Evolutionary conservation across 352 stramenopile genomes (phyloP).

Genomic region (Phytophthora tentaculata): DNA sequence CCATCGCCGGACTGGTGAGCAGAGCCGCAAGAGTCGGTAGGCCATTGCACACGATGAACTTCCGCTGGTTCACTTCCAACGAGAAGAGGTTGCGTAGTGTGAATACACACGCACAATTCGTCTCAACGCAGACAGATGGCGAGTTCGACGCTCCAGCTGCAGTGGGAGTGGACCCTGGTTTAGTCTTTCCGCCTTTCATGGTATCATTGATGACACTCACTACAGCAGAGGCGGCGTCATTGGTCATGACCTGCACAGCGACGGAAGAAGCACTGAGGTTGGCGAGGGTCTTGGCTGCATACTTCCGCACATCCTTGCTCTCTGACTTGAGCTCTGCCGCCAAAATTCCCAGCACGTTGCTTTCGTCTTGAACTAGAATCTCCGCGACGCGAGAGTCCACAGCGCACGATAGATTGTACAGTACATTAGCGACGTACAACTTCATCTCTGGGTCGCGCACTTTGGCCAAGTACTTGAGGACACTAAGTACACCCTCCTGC

Average conservation of each 20-base stretch:
- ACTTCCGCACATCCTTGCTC: conserved; percentile 68
- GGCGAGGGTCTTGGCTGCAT: conserved; percentile 65
- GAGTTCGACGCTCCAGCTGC: conserved; percentile 2
- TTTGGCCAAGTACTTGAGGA: conserved; percentile 78
- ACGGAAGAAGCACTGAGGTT: conserved; percentile 64
- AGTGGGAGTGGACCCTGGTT: conserved; percentile 13
- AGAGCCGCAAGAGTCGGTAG: conserved; percentile 71
- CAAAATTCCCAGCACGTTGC: conserved; percentile 71
- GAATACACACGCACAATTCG: conserved; percentile 65
- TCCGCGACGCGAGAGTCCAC: conserved; percentile 46
- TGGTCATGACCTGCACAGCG: conserved; percentile 71
- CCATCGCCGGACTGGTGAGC: conserved; percentile 55
- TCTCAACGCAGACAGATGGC: conserved; percentile 49
- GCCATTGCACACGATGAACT: conserved; percentile 68
- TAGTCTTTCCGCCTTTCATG: conserved; percentile 68
- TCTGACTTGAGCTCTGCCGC: conserved; percentile 71
- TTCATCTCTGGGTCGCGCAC: conserved; percentile 83
- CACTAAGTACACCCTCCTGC: conserved; percentile 62
- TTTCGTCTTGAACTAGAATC: conserved; percentile 71
- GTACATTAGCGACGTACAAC: conserved; percentile 81
- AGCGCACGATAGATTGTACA: conserved; percentile 83
- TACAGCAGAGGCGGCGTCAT: conserved; percentile 39
- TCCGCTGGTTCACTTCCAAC: conserved; percentile 56
- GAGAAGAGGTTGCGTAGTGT: conserved; percentile 79
- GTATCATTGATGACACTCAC: conserved; percentile 67